Conservation (phyloP, 2,329 filamentous ascomycete genomes). For the Aspergillus sergii region DNA sequence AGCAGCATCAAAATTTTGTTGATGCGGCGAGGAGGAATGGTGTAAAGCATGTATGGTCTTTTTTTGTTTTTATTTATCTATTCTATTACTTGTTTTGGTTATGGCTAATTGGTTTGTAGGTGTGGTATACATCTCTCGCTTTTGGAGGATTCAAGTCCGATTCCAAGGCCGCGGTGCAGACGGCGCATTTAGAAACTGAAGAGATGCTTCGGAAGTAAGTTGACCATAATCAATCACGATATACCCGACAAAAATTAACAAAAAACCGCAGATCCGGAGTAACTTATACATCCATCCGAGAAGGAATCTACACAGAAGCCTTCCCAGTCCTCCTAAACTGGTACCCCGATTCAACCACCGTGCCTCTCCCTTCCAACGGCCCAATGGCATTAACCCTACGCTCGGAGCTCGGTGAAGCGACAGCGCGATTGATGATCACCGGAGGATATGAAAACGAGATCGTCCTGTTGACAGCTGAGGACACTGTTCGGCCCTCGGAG, state of each 20-base stretch:
- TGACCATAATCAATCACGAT: rapidly evolving
- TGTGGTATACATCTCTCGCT: constrained; percentile 62
- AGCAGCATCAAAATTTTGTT: constrained; percentile 54
- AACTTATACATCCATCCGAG: constrained; percentile 58
- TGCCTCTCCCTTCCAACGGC: constrained; percentile 42
- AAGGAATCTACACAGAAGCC: constrained; percentile 63
- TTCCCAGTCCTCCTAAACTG: constrained; percentile 60
- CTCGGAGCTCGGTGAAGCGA: constrained; percentile 59
- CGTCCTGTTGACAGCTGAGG: constrained; percentile 43
- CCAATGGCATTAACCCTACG: constrained; percentile 55
- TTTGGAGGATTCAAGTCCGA: constrained; percentile 52
- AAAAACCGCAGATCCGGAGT: constrained; percentile 37
- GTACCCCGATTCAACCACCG: constrained; percentile 36
- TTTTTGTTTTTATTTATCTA: neutral
- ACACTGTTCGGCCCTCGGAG: constrained; percentile 37
- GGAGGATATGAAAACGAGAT: constrained; percentile 40
- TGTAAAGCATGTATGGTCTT: constrained; percentile 50
- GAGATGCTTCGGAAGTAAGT: constrained; percentile 48
- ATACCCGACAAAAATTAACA: constrained; percentile 2
- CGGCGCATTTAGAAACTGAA: constrained; percentile 62
- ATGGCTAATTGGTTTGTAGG: constrained; percentile 21
- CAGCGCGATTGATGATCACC: constrained; percentile 52
- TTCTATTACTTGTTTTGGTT: neutral
- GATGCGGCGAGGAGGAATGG: constrained; percentile 56
- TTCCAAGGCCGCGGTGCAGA: constrained; percentile 56